A percentile compares a stretch with the other conserved stretches of the same genome.
phyloP scores from a whole-genome alignment of 2,329 filamentous ascomycete genomes.

The Colletotrichum noveboracense region DNA sequence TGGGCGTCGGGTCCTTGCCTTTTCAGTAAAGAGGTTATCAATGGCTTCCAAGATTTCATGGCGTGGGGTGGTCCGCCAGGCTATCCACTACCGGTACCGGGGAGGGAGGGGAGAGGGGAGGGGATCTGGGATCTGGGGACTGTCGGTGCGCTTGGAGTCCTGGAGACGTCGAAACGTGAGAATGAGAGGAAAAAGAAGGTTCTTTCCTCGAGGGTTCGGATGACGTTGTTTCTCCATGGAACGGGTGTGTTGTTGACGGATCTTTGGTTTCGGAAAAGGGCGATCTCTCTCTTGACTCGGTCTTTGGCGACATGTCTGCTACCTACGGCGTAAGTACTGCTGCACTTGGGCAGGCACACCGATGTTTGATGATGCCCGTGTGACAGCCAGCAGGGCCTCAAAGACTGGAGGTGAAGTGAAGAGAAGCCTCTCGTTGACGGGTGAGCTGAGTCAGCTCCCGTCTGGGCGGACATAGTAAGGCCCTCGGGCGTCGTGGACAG shows the following conservation, averaged over 20 bases:
- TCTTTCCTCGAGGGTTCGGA: background rate
- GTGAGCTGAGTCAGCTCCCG: background rate
- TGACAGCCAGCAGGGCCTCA: background rate
- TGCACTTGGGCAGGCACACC: background rate
- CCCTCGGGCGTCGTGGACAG: background rate
- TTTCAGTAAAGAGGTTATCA: background rate
- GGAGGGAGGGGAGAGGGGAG: background rate
- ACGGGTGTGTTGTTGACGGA: background rate
- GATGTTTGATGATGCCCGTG: background rate
- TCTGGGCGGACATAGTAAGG: background rate
- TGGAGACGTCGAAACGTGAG: background rate
- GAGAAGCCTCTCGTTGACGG: background rate
- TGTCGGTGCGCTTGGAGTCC: background rate
- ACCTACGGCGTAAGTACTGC: background rate
- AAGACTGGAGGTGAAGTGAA: background rate
- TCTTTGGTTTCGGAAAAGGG: background rate
- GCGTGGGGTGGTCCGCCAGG: background rate
- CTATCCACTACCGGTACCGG: background rate
- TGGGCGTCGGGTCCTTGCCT: background rate
- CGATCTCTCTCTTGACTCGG: background rate
- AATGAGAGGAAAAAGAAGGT: background rate
- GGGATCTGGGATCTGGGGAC: background rate
- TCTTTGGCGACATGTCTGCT: background rate
- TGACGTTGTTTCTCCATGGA: constrained; percentile 12
- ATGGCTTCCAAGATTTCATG: constrained; percentile 1